Base-by-base conservation (phyloP, 805 yeast species). In the Candida hispaniensis region DNA sequence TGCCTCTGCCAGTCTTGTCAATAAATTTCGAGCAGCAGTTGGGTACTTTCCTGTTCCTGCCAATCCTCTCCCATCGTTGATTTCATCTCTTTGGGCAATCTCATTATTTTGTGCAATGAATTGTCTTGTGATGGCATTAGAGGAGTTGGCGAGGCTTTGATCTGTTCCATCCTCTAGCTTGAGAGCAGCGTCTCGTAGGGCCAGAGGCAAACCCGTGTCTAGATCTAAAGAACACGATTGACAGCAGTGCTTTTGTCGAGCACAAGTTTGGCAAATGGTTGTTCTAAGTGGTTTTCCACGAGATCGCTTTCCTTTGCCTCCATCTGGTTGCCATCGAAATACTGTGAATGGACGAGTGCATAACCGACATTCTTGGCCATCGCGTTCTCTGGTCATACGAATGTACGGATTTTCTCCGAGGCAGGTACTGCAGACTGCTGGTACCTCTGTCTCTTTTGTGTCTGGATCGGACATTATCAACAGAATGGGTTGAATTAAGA, bases 211-310 rank as follows among this genome's bases (percentile, higher is more conserved):
- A 3, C 85, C 81, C 59, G 74, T 80, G 17, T 76, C 71, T 25
- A 86, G 59, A 58, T 88, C 97, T 19, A 79, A 54, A 71, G 83
- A 69, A 54, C 98, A 88, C 14, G 74, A 60, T 54, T 91, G 97
- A 51, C 98, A 88, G 47, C 93, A 78, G 56, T 81, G 78, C 41
- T 77, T 67, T 26, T 76, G 72, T 25, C 75, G 61, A 0, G 96
- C 74, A 60, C 98, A 88, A 0, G 86, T 73, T 20, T 60, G 51
- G 57, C 98, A 88, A 12, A 88, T 71, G 2, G 72, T 55, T 2
- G 94, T 83, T 16, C 26, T 34, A n/a, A 26, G 25, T 6, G 30
- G 30, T 17, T 26, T 25, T 26, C 30, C 30, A 8, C 38, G 30
- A 4, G 38, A 34, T 6, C 30, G 20, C 42, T 71, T 58, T 29